These are phyloP conservation scores for Pseudogymnoascus sp. DNA, from an alignment of 2,329 filamentous ascomycete species.

Conservation along the genomic window DNA sequence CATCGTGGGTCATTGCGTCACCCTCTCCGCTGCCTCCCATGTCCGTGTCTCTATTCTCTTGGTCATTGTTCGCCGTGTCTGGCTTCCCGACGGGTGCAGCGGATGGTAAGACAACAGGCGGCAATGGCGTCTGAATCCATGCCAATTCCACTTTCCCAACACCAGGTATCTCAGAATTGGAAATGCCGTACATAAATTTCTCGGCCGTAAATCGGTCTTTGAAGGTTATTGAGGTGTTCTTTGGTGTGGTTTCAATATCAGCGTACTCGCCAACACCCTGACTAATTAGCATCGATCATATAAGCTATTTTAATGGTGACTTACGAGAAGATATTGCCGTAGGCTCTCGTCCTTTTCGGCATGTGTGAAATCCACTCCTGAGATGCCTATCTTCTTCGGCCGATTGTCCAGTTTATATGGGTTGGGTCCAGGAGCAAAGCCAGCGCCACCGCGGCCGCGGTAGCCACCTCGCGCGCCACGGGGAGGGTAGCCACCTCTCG, in stretches of 20 bases:
- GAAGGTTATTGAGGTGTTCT: slow-evolving; percentile 50
- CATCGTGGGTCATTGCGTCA: slow-evolving; percentile 23
- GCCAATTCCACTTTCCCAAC: slow-evolving; percentile 56
- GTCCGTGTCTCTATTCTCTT: slow-evolving; percentile 16
- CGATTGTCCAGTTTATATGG: slow-evolving; percentile 67
- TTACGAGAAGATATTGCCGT: slow-evolving; percentile 61
- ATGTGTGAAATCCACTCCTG: slow-evolving; percentile 54
- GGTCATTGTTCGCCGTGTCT: slow-evolving; percentile 10
- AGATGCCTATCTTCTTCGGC: slow-evolving; percentile 57
- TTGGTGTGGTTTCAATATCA: slow-evolving; percentile 42
- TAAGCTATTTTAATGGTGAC: slow-evolving; percentile 23
- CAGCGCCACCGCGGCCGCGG: slow-evolving; percentile 37
- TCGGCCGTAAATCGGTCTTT: slow-evolving; percentile 64
- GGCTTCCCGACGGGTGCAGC: slow-evolving; percentile 7
- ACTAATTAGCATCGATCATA: slow-evolving; percentile 13
- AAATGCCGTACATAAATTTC: slow-evolving; percentile 53
- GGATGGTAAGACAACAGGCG: slow-evolving; percentile 18
- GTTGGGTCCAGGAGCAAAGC: slow-evolving; percentile 26
- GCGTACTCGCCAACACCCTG: slow-evolving; percentile 56
- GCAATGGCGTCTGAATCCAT: slow-evolving; percentile 43
- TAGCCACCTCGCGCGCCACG: slow-evolving; percentile 32
- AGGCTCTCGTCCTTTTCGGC: slow-evolving; percentile 59
- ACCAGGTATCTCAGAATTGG: slow-evolving; percentile 50
- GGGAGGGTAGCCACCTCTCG: slow-evolving; percentile 28
- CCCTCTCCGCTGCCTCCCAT: slow-evolving; percentile 21